Evolutionary conservation across 129 eudicot species (phyloP).

Genomic region (Saposhnikovia divaricata): DNA sequence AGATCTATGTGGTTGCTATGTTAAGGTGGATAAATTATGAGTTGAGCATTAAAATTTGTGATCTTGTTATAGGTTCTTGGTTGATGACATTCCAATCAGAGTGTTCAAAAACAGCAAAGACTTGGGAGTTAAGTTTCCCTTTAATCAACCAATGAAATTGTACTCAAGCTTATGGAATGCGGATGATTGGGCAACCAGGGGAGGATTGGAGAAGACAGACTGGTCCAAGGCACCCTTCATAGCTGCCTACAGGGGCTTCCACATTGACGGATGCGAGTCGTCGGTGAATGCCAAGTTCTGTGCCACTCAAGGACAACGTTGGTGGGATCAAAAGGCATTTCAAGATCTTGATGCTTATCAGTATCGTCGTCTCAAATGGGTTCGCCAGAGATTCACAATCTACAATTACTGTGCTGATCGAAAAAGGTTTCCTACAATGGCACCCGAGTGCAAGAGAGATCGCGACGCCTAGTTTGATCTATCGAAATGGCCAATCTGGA

Average conservation of each 20-base stretch:
- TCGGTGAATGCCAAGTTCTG: slow-evolving; percentile 34
- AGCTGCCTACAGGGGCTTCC: slow-evolving; percentile 51
- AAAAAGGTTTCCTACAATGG: slow-evolving; percentile 44
- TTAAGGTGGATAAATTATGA: neutral
- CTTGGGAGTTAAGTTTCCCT: slow-evolving; percentile 48
- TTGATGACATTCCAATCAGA: slow-evolving; percentile 67
- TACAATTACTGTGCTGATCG: slow-evolving; percentile 55
- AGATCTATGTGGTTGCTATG: neutral
- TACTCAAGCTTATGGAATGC: slow-evolving; percentile 75
- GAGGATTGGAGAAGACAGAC: slow-evolving; percentile 58
- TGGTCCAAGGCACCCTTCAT: slow-evolving; percentile 69
- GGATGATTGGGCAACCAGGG: slow-evolving; percentile 73
- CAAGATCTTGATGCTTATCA: slow-evolving; percentile 39
- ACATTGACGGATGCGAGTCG: slow-evolving; percentile 46
- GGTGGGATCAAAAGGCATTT: slow-evolving; percentile 22
- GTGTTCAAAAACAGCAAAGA: slow-evolving; percentile 57
- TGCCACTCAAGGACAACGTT: slow-evolving; percentile 14
- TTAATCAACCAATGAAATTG: slow-evolving; percentile 49
- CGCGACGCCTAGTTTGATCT: slow-evolving; percentile 1
- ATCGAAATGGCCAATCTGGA: neutral
- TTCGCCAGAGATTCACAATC: slow-evolving; percentile 49
- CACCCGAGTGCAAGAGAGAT: slow-evolving; percentile 35
- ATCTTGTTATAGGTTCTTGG: slow-evolving; percentile 40
- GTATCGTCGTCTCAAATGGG: slow-evolving; percentile 45
- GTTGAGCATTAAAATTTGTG: neutral